Evolutionary conservation across 345 rosid genomes (phyloP).

Genomic region (Zanthoxylum bungeanum): DNA sequence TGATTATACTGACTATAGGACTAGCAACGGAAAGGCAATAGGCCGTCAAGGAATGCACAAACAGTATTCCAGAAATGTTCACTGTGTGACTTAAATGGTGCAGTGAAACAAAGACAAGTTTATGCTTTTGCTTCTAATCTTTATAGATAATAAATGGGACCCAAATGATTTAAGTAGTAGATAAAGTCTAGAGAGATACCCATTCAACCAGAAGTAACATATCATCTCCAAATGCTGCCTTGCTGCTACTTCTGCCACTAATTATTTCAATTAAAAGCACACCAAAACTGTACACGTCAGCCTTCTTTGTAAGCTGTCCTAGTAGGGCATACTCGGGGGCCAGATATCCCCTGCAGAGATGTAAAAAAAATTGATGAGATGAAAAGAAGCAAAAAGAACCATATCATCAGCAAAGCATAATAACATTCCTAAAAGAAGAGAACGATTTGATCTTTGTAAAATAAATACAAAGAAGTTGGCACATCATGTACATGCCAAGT

Average conservation of each 20-base stretch:
- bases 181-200: slow-evolving; percentile 44
- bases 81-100: neutral
- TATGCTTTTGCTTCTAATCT: neutral
- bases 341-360: slow-evolving; percentile 72
- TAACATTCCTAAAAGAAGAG: neutral
- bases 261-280: slow-evolving; percentile 79
- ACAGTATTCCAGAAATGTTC: neutral
- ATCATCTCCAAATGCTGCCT: slow-evolving; percentile 75
- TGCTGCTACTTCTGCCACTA: slow-evolving; percentile 77
- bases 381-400: neutral
- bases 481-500: neutral
- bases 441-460: neutral
- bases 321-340: slow-evolving; percentile 92
- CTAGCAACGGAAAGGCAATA: no score
- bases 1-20: neutral
- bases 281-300: slow-evolving; percentile 93
- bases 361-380: neutral
- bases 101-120: neutral
- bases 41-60: no score
- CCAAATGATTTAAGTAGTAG: neutral
- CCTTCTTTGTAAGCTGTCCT: slow-evolving; percentile 89
- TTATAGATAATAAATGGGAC: neutral
- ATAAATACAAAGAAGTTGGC: neutral
- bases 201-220: slow-evolving; percentile 78
- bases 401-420: neutral